Conservation (phyloP, 2,329 filamentous ascomycete species). For the Pleomassaria siparia region DNA sequence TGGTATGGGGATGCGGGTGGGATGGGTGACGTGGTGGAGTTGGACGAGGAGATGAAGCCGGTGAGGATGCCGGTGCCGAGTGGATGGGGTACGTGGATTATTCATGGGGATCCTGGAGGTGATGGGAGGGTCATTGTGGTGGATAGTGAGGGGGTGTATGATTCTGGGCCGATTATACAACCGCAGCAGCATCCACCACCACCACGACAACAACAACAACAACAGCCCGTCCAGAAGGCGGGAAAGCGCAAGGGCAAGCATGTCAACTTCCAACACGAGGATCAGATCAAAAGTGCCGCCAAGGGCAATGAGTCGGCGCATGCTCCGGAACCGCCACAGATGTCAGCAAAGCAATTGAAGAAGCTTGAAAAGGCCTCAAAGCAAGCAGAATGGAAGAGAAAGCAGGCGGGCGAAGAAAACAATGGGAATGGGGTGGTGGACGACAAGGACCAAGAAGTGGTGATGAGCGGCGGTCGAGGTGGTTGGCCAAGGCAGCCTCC, state of each 20-base stretch:
- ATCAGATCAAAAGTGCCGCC: not conserved
- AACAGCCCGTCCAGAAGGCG: not conserved
- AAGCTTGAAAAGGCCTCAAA: not conserved
- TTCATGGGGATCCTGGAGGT: conserved; percentile 18
- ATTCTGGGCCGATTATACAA: conserved; percentile 19
- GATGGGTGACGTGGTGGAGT: conserved; percentile 27
- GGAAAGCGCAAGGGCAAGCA: not conserved
- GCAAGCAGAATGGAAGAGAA: not conserved
- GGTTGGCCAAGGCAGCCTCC: too few relatives aligned
- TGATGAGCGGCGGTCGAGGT: conserved; percentile 3
- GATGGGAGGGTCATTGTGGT: conserved; percentile 31
- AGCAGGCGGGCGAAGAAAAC: not conserved
- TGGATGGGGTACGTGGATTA: conserved; percentile 26
- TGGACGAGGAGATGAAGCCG: conserved; percentile 13
- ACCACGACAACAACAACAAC: not conserved
- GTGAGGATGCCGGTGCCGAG: conserved; percentile 20
- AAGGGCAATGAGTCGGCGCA: not conserved
- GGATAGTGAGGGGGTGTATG: conserved; percentile 27
- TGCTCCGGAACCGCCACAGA: not conserved
- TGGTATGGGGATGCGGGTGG: conserved; percentile 20
- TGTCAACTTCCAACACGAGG: not conserved
- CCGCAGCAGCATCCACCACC: not conserved
- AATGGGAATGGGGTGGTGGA: too few relatives aligned
- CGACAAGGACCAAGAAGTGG: not conserved
- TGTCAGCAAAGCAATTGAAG: not conserved